Evolutionary conservation across 208 protist species (phyloP), one percentile per base, ranked within the genome.

Genomic region (Acanthamoeba triangularis): DNA sequence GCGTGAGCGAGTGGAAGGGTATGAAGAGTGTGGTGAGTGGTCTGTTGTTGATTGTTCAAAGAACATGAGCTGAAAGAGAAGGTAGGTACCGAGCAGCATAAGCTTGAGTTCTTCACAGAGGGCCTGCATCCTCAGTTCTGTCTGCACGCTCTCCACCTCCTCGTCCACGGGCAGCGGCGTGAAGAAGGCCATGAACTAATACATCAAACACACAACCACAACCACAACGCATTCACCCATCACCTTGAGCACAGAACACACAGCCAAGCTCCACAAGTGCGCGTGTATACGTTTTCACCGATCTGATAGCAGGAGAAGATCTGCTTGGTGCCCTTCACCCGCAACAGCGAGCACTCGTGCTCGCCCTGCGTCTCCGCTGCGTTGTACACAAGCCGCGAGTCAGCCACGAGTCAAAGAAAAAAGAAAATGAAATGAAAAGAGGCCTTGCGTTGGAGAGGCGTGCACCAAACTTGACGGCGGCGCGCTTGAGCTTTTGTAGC

Each of bases 131-230:
- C 59, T 61, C 35, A 47, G 25, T 49, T 91, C 84, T 8, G 84
- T 91, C 35, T 91, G 56, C 35, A 47, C 49, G 44, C 84, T 91
- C 52, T 91, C 84, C 59, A 69, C 59, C 35, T 91, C 56, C 59
- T 91, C 84, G 35, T 69, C 59, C 52, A 91, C 84, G 18, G 84
- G 84, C 54, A 91, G 52, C 33, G 84, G 84, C 84, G 84, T 91
- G 33, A 91, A 91, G 84, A 91, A 91, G 33, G 84, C 84, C 84
- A 91, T 72, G 59, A 91, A 91, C 84, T 91, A 67, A n/a, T n/a
- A n/a, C 3, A 52, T 44, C 3, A 49, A 11, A 52, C 61, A n/a
- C 61, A 67, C 23, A 0, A 67, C 28, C 7, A n/a, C 0, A 67
- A 67, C 67, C 25, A 69, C n/a, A 3, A 30, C 61, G 6, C n/a